Percentiles rank a stretch among this genome's conserved stretches.
These are phyloP conservation scores for Solanum tarapatanum DNA, from an alignment of 257 asterid genomes.

Conservation along the genomic window DNA sequence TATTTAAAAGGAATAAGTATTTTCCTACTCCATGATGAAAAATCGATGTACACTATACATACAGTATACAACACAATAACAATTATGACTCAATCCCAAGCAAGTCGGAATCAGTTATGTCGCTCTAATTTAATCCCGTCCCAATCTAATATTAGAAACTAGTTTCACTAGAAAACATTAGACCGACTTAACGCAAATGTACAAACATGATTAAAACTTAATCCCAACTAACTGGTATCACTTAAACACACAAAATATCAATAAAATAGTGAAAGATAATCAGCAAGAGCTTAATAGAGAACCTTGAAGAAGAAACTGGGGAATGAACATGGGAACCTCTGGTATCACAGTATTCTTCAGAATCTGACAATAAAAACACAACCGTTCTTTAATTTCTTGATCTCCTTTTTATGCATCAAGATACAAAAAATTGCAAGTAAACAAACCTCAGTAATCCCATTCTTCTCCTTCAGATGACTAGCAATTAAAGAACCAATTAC, in stretches of 20 bases:
- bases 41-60: not conserved
- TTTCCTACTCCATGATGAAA: not conserved
- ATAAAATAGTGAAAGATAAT: not conserved
- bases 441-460: not conserved
- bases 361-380: not conserved
- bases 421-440: not conserved
- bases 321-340: slow-evolving; percentile 8
- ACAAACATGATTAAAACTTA: not conserved
- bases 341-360: slow-evolving; percentile 2
- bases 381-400: not conserved
- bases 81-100: not conserved
- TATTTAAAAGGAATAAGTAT: not conserved
- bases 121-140: not conserved
- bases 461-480: not conserved
- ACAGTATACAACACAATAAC: not conserved
- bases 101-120: not conserved
- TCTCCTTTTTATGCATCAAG: not conserved
- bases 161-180: not conserved
- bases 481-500: not conserved
- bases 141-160: not conserved
- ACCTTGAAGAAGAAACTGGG: slow-evolving; percentile 6
- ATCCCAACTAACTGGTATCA: not conserved
- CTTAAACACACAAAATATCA: not conserved
- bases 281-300: not conserved
- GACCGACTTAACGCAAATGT: not conserved